Evolutionary conservation across 2,329 filamentous ascomycete genomes (phyloP), one percentile per base, ranked within the genome.

Genomic region (Orbilia blumenaviensis): DNA sequence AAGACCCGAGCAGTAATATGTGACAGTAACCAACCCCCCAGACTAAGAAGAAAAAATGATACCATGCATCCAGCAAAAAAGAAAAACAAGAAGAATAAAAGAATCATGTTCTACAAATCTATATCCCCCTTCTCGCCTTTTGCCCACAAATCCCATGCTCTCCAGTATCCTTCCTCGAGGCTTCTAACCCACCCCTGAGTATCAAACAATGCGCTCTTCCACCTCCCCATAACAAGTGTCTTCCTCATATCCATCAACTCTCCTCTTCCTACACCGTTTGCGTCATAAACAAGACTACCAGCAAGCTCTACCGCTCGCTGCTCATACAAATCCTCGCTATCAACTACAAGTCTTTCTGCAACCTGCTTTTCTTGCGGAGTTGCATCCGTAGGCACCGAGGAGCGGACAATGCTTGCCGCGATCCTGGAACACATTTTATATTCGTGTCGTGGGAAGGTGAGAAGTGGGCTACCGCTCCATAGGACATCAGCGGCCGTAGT

Each of bases 401-500:
- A 95, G 78, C 89, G 92, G 29, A 99, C 86, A 68, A 99, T 98
- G 9, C 93, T 97, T 5, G 95, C 94, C 5, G 94, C 95, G 91
- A 99, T 99, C 64, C 95, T 91, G 46, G 93, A 96, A 83, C 95
- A 99, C 95, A 99, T 99, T 84, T 99, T 99, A 84, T 97, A 97
- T 60, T 91, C 88, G 82, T 98, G 97, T 36, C 95, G 89, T 9
- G 95, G 94, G 29, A 95, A 86, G 0, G 95, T 99, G 27, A 99
- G 86, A 21, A 99, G 85, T 3, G 95, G 95, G 0, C 95, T 98
- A 79, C 94, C 96, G 62, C 92, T 96, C 95, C 95, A 99, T 5
- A 99, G 86, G 0, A 98, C 91, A 81, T 99, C 95, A 10, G 95
- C 96, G 1, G 95, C 95, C 0, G 95, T 99, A 0, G 95, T 99